A percentile compares a stretch with the other conserved stretches of the same genome.
Conservation (phyloP, 2,329 filamentous ascomycete species). For the Beauveria sp. region DNA sequence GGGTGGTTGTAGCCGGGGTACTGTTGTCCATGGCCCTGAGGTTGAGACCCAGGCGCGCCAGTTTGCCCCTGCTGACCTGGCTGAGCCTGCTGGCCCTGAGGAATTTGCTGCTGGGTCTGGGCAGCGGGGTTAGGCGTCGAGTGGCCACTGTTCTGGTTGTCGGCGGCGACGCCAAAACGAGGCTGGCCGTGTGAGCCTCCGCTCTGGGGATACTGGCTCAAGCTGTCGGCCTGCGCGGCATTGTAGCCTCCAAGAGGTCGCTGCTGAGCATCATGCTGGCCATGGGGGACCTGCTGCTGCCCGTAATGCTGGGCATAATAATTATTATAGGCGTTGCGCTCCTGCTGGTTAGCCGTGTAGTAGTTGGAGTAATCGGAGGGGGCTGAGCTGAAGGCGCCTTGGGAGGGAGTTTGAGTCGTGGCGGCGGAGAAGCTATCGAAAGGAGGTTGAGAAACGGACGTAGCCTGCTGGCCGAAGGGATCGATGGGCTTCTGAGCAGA, state of each 20-base stretch:
- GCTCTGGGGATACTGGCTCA: slow-evolving; percentile 67
- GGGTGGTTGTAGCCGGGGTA: slow-evolving; percentile 49
- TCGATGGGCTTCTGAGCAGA: slow-evolving; percentile 77
- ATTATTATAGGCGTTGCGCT: slow-evolving; percentile 69
- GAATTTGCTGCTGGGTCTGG: slow-evolving; percentile 38
- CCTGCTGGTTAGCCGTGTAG: slow-evolving; percentile 68
- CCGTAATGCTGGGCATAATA: slow-evolving; percentile 62
- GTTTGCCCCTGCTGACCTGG: slow-evolving; percentile 39
- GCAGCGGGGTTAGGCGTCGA: slow-evolving; percentile 78
- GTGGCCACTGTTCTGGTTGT: slow-evolving; percentile 78
- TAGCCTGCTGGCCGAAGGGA: slow-evolving; percentile 70
- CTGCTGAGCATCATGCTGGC: slow-evolving; percentile 70
- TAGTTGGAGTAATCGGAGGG: slow-evolving; percentile 77
- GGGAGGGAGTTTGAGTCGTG: slow-evolving; percentile 52
- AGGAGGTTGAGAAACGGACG: slow-evolving; percentile 41
- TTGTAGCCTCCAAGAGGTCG: slow-evolving; percentile 72
- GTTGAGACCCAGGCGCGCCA: slow-evolving; percentile 35
- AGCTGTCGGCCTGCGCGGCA: slow-evolving; percentile 54
- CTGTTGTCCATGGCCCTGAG: slow-evolving; percentile 34
- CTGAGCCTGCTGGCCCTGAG: slow-evolving; percentile 34
- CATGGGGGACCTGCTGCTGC: slow-evolving; percentile 49
- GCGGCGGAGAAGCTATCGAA: slow-evolving; percentile 55
- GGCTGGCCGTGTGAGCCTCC: slow-evolving; percentile 48
- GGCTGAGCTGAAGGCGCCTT: slow-evolving; percentile 63
- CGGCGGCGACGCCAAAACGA: slow-evolving; percentile 51